A percentile compares a stretch with the other conserved stretches of the same genome.
Conservation (phyloP, 208 protist genomes). For the Wallacemonas sp. region DNA sequence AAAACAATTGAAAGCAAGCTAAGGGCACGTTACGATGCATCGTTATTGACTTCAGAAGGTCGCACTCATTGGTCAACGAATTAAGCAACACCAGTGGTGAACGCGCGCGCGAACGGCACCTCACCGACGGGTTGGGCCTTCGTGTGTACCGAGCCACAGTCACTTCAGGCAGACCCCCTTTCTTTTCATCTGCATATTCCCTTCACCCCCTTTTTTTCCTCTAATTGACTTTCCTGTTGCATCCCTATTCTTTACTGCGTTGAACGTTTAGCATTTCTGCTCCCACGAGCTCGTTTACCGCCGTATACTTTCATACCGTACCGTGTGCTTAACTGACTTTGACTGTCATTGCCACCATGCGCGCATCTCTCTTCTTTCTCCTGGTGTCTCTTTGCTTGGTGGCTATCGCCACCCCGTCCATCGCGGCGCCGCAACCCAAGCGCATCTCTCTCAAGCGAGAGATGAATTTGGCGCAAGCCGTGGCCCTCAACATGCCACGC, state of each 20-base stretch:
- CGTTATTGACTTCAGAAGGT: too few species aligned
- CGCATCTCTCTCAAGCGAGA: constrained; percentile 32
- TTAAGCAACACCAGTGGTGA: too few species aligned
- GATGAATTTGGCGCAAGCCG: constrained; percentile 32
- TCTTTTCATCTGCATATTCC: too few species aligned
- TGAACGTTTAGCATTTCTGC: background rate
- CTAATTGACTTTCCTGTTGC: background rate
- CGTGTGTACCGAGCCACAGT: too few species aligned
- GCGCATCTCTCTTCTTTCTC: background rate
- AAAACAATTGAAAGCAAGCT: too few species aligned
- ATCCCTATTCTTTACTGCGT: constrained; percentile 1
- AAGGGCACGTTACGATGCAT: too few species aligned
- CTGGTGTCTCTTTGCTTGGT: constrained; percentile 14
- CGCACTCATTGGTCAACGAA: too few species aligned
- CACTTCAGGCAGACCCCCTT: too few species aligned
- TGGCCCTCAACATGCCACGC: constrained; percentile 24
- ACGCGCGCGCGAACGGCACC: too few species aligned
- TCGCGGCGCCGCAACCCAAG: constrained; percentile 5
- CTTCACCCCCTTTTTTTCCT: constrained; percentile 10
- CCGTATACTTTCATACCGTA: background rate
- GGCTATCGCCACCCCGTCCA: constrained; percentile 13
- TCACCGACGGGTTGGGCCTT: too few species aligned
- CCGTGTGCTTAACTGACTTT: constrained; percentile 8
- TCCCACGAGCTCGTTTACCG: background rate
- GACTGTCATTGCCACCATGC: background rate